Percentiles rank a stretch among this genome's conserved stretches.
phyloP scores from a whole-genome alignment of 2,329 filamentous ascomycete genomes.

The Ceratocystis albifundus region DNA sequence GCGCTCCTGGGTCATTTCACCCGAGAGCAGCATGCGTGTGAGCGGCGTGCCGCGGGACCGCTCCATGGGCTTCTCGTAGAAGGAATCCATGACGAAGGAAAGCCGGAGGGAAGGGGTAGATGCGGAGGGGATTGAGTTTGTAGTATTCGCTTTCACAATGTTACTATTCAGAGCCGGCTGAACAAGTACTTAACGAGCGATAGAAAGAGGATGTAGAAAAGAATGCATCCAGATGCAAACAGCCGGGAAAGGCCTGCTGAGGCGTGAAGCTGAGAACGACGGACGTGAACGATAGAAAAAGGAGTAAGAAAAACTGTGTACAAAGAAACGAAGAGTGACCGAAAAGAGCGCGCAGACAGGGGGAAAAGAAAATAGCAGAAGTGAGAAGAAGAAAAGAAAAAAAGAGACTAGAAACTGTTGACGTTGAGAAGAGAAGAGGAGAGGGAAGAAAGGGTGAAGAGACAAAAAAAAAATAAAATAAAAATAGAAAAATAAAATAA shows the following conservation, averaged over 20 bases:
- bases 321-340: conserved; percentile 1
- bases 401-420: too few relatives aligned
- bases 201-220: conserved; percentile 25
- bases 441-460: too few relatives aligned
- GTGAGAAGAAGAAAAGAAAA: neutral
- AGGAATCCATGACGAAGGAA: conserved; percentile 17
- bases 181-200: conserved; percentile 28
- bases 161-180: conserved; percentile 45
- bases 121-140: neutral
- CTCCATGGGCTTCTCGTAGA: conserved; percentile 39
- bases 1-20: conserved; percentile 65
- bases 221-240: conserved; percentile 21
- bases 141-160: neutral
- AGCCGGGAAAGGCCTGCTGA: neutral
- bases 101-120: neutral
- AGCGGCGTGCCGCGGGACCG: conserved; percentile 72
- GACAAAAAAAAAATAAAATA: conserved; percentile 1
- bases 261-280: neutral
- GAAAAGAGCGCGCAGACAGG: conserved; percentile 12
- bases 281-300: conserved; percentile 14
- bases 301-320: conserved; percentile 2
- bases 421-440: too few relatives aligned
- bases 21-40: conserved; percentile 70
- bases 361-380: too few relatives aligned
- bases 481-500: conserved; percentile 11